Evolutionary conservation across 805 yeast species (phyloP), one percentile per base, ranked within the genome.

Genomic region (Yamadazyma akitaensis): DNA sequence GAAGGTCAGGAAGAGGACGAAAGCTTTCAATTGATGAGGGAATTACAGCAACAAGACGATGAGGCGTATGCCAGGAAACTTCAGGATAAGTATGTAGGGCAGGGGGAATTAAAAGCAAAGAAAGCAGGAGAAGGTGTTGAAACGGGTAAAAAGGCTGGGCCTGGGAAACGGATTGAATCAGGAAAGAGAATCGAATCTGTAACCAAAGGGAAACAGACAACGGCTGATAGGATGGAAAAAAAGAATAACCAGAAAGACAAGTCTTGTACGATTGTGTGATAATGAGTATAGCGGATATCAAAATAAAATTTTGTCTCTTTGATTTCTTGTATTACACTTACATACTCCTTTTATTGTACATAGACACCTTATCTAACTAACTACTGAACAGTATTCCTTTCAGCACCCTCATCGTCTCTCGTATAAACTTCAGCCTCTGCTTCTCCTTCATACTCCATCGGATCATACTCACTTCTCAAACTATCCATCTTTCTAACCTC

Each of bases 401-500:
- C 51, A 24, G 40, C 51, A 7, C 44, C 56, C 38, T 50, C 59
- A 14, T 62, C 67, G 13, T 62, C 68, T 16, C 51, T 62, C 11
- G 56, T 65, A 12, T 57, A 65, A 17, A 64, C 70, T 17, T 63
- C 75, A 14, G 64, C 72, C 18, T 65, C 77, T 8, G 71, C 79
- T 33, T 78, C 83, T 18, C 75, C 84, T 54, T 79, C 83, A 61
- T 84, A 87, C 56, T 83, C 86, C 71, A 86, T 84, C 34, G 94
- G 92, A 67, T 88, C 96, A 57, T 71, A 88, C 50, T 71, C 77
- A 40, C 86, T 80, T 69, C 96, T 77, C 32, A 73, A 62, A 45
- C 73, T 76, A 62, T 89, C 95, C 70, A 92, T 78, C 44, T 70
- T 71, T 53, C 78, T 79, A 51, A 81, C 70, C 63, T 89, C 96